These are phyloP conservation scores for Paramecium biaurelia DNA, from an alignment of 73 alveolate species.

Conservation along the genomic window DNA sequence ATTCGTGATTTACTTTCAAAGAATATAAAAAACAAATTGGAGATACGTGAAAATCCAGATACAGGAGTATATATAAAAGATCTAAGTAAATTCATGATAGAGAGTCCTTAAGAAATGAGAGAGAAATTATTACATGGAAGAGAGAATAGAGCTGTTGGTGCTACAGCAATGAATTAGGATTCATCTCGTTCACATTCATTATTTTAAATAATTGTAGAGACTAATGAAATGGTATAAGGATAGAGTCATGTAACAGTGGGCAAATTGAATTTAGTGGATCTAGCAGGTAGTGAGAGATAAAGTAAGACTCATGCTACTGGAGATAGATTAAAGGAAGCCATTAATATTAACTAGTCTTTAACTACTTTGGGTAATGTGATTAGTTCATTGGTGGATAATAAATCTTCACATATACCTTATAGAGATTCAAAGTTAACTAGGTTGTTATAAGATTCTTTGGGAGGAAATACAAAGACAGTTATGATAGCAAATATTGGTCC, in stretches of 20 bases:
- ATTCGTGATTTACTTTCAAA: slow-evolving; percentile 86
- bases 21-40: slow-evolving; percentile 74
- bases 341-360: slow-evolving; percentile 90
- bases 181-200: slow-evolving; percentile 89
- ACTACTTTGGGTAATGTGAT: slow-evolving; percentile 96
- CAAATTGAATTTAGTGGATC: slow-evolving; percentile 94
- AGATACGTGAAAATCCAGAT: slow-evolving; percentile 89
- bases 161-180: slow-evolving; percentile 90
- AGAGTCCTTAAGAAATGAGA: slow-evolving; percentile 82
- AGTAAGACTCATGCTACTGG: slow-evolving; percentile 93
- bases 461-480: slow-evolving; percentile 98
- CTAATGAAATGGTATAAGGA: slow-evolving; percentile 80
- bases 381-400: slow-evolving; percentile 89
- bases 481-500: slow-evolving; percentile 99
- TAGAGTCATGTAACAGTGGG: slow-evolving; percentile 89
- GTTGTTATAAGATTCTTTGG: slow-evolving; percentile 95
- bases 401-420: slow-evolving; percentile 95
- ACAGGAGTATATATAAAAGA: slow-evolving; percentile 90
- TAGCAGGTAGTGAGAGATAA: slow-evolving; percentile 93
- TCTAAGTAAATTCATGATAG: slow-evolving; percentile 85
- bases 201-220: slow-evolving; percentile 87
- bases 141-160: slow-evolving; percentile 92
- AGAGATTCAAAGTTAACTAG: slow-evolving; percentile 97
- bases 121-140: slow-evolving; percentile 90
- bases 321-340: slow-evolving; percentile 95